A percentile compares a stretch with the other conserved stretches of the same genome.
phyloP scores from a whole-genome alignment of 192 early-diverging fungal genomes.

The Coemansia sp. region DNA sequence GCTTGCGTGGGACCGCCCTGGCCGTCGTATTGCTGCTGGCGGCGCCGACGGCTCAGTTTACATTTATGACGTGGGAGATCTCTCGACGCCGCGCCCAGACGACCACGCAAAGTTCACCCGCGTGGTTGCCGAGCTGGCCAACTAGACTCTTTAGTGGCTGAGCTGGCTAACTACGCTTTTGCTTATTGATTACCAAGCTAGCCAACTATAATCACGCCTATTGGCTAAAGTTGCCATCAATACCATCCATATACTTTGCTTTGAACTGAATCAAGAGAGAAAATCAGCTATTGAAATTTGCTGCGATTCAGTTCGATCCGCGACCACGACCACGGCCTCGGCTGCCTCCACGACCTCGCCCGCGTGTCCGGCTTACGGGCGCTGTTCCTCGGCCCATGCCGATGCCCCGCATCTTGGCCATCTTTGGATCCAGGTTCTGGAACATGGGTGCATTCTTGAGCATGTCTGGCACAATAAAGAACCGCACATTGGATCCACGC shows the following conservation, averaged over 20 bases:
- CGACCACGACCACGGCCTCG: constrained; percentile 32
- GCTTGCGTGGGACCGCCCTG: constrained; percentile 91
- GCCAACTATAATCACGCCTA: constrained; percentile 1
- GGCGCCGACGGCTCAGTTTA: constrained; percentile 80
- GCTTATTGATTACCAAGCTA: constrained; percentile 14
- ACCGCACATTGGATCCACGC: constrained; percentile 88
- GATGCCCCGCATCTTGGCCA: constrained; percentile 53
- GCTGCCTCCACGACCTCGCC: constrained; percentile 28
- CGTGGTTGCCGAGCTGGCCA: constrained; percentile 20
- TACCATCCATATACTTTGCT: background rate
- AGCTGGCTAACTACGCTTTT: constrained; percentile 9
- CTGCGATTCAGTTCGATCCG: constrained; percentile 10
- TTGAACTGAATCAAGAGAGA: background rate
- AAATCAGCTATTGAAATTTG: background rate
- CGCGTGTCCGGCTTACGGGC: constrained; percentile 14
- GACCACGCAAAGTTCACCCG: constrained; percentile 47
- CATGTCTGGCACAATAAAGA: constrained; percentile 99
- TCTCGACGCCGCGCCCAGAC: constrained; percentile 51
- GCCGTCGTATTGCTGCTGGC: constrained; percentile 75
- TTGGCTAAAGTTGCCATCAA: background rate
- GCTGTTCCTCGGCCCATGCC: constrained; percentile 54
- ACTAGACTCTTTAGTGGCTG: constrained; percentile 13
- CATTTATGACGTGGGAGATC: constrained; percentile 93
- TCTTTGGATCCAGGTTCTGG: constrained; percentile 80
- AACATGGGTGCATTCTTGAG: constrained; percentile 99